Conservation (phyloP, 345 rosid genomes). For the Salix caprea region DNA sequence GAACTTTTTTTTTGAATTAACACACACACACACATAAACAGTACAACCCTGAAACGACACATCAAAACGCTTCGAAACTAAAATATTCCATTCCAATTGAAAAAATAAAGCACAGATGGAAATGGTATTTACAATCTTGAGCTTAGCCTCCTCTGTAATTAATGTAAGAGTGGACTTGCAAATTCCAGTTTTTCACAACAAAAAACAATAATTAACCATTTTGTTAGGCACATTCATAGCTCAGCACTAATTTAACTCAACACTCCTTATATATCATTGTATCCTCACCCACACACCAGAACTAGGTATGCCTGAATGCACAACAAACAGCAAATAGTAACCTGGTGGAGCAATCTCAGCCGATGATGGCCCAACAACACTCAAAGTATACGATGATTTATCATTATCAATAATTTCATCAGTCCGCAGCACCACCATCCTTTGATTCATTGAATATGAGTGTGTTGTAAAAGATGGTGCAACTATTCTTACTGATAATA, state of each 20-base stretch:
- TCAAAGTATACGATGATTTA: conserved; percentile 13
- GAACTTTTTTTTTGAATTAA: too few relatives aligned
- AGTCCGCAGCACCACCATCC: conserved; percentile 60
- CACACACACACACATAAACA: too few relatives aligned
- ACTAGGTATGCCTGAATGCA: conserved; percentile 68
- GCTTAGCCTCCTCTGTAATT: too few relatives aligned
- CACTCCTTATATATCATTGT: conserved; percentile 15
- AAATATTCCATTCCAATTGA: accelerated
- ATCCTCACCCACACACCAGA: conserved; percentile 64
- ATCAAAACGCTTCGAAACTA: accelerated
- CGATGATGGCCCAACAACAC: conserved; percentile 43
- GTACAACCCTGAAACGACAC: accelerated
- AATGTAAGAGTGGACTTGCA: too few relatives aligned
- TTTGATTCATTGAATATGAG: conserved; percentile 73
- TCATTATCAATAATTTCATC: conserved; percentile 1
- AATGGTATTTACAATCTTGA: accelerated
- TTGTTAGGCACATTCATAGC: too few relatives aligned
- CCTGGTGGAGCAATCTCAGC: conserved; percentile 68
- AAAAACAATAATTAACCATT: too few relatives aligned
- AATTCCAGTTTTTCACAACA: too few relatives aligned
- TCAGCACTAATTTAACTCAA: neutral
- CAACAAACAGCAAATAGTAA: conserved; percentile 65
- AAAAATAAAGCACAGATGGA: accelerated
- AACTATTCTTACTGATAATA: conserved; percentile 46
- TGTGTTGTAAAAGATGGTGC: conserved; percentile 78